phyloP scores from a whole-genome alignment of 495 filamentous ascomycete species.

The Xylaria longipes region DNA sequence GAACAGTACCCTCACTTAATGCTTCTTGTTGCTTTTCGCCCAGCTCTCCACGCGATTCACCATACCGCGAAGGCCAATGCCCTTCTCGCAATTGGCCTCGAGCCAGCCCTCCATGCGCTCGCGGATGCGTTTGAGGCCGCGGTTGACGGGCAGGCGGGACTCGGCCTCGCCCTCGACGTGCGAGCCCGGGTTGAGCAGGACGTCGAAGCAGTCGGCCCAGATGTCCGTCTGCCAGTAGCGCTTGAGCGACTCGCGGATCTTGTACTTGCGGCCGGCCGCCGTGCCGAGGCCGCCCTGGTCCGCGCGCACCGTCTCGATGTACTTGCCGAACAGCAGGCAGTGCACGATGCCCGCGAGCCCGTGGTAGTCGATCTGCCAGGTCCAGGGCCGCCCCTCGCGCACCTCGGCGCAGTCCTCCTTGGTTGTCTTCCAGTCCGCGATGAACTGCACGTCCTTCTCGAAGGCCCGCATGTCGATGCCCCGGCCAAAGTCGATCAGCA shows the following conservation, averaged over 20 bases:
- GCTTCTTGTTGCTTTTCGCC: constrained; percentile 42
- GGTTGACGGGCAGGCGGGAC: constrained; percentile 67
- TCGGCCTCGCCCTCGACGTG: constrained; percentile 67
- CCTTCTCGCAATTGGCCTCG: constrained; percentile 80
- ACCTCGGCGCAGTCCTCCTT: constrained; percentile 92
- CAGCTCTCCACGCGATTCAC: constrained; percentile 72
- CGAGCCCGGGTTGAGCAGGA: constrained; percentile 80
- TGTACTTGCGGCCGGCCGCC: constrained; percentile 61
- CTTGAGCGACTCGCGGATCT: constrained; percentile 79
- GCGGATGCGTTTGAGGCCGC: constrained; percentile 68
- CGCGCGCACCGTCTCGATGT: constrained; percentile 79
- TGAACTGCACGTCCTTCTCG: constrained; percentile 76
- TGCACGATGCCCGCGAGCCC: constrained; percentile 88
- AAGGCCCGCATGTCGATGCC: constrained; percentile 93
- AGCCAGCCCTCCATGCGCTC: constrained; percentile 88
- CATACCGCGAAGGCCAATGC: constrained; percentile 72
- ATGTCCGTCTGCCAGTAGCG: constrained; percentile 95
- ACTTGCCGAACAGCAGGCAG: constrained; percentile 87
- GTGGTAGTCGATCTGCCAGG: constrained; percentile 94
- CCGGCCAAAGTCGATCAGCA: constrained; percentile 93
- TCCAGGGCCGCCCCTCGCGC: constrained; percentile 90
- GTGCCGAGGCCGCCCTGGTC: constrained; percentile 55
- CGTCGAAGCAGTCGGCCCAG: constrained; percentile 82
- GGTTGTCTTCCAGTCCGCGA: constrained; percentile 91
- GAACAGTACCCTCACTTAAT: not conserved